Evolutionary conservation across 2,329 filamentous ascomycete genomes (phyloP), one percentile per base, ranked within the genome.

Genomic region (Pseudocercospora eumusae): DNA sequence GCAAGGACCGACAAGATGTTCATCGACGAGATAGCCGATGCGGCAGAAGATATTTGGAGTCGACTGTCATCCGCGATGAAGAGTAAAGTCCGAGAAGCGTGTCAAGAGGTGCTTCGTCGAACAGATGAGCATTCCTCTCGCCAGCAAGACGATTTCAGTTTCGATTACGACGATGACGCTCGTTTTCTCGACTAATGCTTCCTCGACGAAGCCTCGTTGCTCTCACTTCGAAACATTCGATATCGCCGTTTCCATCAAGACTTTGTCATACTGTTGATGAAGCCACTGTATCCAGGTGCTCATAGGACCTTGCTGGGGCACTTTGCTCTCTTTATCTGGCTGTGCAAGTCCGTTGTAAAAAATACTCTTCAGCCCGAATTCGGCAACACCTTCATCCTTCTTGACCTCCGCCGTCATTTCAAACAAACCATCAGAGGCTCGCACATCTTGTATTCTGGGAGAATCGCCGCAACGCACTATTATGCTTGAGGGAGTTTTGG

Each of bases 401-500:
- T 90, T 86, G 15, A 89, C 75, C 11, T 80, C 79, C 3, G 86
- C 86, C 18, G 80, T 81, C 70, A 90, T 87, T 73, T 88, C 81
- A 65, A 90, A 89, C 23, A 90, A 76, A 0, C 88, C 88, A 69
- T 91, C 88, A 1, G 82, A 84, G 8, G 81, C 78, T 7, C 88
- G 81, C 1, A 84, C 80, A 0, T 78, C 82, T 49, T 77, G 77
- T 49, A 83, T 83, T 21, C 84, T 79, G 0, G 88, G 88, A 1
- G 84, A 84, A 64, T 87, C 88, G 15, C 88, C 88, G 66, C 85
- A 88, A 21, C 88, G 84, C 21, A 90, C 81, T 0, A 86, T 80
- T 62, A 90, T 87, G 10, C 81, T 78, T 6, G 80, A 81, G 0
- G 83, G 77, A 0, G 83, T 86, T 75, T 88, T 88, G 57, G 86